Base-by-base conservation (phyloP, 108 stramenopile species). In the Craspedostauros australis region DNA sequence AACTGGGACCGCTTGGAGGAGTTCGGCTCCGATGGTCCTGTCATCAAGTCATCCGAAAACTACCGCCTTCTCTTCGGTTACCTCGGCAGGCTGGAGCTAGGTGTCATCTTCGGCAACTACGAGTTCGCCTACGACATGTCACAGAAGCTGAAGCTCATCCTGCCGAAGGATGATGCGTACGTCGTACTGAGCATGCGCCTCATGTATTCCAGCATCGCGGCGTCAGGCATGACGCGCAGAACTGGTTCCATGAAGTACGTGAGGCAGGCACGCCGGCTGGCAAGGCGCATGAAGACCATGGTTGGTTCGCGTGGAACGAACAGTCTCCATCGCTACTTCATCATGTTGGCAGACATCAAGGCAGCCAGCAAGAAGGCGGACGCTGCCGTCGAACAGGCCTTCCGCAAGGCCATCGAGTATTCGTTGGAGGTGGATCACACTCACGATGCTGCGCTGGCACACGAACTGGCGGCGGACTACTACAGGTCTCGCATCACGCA, bases 321-420 rank as follows among this genome's bases (percentile, higher is more conserved):
- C 28, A 57, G 56, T 25, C 33, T 42, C 27, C 56, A 57, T 21
- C 56, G 56, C 18, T 44, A 29, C 27, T 19, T 46, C 20, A 19
- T 57, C 8, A n/a, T 46, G 26, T 29, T 46, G 4, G 56, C 56
- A 3, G 44, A 57, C 8, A 26, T 57, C 4, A n/a, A 7, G 15
- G 43, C n/a, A n/a, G n/a, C n/a, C n/a, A n/a, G n/a, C n/a, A n/a
- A n/a, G n/a, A n/a, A n/a, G n/a, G n/a, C n/a, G n/a, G n/a, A n/a
- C n/a, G n/a, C n/a, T n/a, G n/a, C n/a, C n/a, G n/a, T n/a, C n/a
- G n/a, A n/a, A n/a, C n/a, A n/a, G n/a, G n/a, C n/a, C n/a, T n/a
- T n/a, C n/a, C 11, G 12, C 34, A 36, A 36, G 34, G 34, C 11
- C 34, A 36, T 36, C 34, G 34, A 36, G 9, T 8, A 9, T 11